Evolutionary conservation across 2,329 filamentous ascomycete genomes (phyloP).

Genomic region (Incumbomyces delicatus): DNA sequence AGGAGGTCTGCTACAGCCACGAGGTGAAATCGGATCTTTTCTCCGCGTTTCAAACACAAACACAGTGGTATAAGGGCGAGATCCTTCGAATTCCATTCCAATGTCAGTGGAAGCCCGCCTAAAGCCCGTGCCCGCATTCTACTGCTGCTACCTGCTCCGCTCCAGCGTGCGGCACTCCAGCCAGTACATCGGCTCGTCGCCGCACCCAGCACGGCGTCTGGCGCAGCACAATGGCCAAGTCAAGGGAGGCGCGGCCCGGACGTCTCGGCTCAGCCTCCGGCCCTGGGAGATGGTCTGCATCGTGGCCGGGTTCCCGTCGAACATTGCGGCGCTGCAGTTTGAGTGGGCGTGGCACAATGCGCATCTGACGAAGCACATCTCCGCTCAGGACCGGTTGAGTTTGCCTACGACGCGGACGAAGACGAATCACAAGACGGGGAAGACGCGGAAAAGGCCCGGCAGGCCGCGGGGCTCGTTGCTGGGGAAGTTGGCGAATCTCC

Average conservation of each 20-base stretch:
- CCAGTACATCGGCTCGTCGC: slow-evolving; percentile 86
- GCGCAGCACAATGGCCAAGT: slow-evolving; percentile 82
- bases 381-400: slow-evolving; percentile 39
- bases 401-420: slow-evolving; percentile 17
- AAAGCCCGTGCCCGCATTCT: slow-evolving; percentile 70
- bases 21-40: too few species aligned
- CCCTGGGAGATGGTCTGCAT: slow-evolving; percentile 89
- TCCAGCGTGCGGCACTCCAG: slow-evolving; percentile 61
- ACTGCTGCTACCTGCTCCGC: slow-evolving; percentile 85
- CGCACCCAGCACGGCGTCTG: slow-evolving; percentile 72
- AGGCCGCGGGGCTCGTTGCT: slow-evolving; percentile 52
- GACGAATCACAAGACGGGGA: slow-evolving; percentile 26
- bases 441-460: slow-evolving; percentile 39
- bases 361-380: slow-evolving; percentile 69
- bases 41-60: too few species aligned
- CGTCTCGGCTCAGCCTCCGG: slow-evolving; percentile 55
- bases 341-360: slow-evolving; percentile 94
- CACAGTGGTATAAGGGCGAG: too few species aligned
- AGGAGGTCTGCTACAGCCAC: too few species aligned
- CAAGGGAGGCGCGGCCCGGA: slow-evolving; percentile 72
- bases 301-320: slow-evolving; percentile 80
- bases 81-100: too few species aligned
- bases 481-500: slow-evolving; percentile 67
- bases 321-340: slow-evolving; percentile 82
- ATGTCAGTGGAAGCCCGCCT: slow-evolving; percentile 22